Conservation (phyloP, 2,329 filamentous ascomycete species). For the Ophiocordyceps unilateralis region DNA sequence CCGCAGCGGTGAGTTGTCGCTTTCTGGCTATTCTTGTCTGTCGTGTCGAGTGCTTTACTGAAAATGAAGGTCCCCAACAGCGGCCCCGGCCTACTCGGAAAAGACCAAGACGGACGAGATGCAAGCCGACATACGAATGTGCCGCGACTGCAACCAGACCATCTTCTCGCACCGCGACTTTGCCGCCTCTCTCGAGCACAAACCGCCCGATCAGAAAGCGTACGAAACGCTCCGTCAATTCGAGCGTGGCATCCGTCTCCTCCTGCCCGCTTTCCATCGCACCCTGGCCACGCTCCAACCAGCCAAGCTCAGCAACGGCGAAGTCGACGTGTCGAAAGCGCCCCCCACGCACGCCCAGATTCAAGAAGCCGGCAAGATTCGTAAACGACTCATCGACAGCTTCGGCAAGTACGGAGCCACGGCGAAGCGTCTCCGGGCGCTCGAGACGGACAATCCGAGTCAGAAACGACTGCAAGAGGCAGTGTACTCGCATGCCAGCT, state of each 20-base stretch:
- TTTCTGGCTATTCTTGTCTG: no score
- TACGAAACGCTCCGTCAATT: conserved; percentile 78
- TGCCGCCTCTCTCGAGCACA: conserved; percentile 45
- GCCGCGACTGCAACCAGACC: conserved; percentile 61
- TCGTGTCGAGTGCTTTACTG: no score
- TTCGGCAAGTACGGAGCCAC: conserved; percentile 78
- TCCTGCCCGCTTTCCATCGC: conserved; percentile 73
- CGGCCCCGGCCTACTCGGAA: conserved; percentile 18
- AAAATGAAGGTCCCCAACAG: conserved; percentile 2
- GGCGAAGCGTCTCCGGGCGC: conserved; percentile 62
- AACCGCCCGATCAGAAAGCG: conserved; percentile 58
- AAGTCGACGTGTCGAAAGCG: conserved; percentile 21
- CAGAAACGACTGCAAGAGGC: conserved; percentile 64
- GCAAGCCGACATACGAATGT: conserved; percentile 75
- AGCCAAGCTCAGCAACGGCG: conserved; percentile 19
- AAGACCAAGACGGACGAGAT: conserved; percentile 31
- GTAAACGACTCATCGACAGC: conserved; percentile 76
- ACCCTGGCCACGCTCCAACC: conserved; percentile 54
- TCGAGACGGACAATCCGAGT: conserved; percentile 54
- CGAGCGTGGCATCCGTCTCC: conserved; percentile 65
- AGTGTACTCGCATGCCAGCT: conserved; percentile 65
- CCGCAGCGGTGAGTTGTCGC: conserved; percentile 29
- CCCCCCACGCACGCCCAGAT: conserved; percentile 48
- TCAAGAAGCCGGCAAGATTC: conserved; percentile 70
- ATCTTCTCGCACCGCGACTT: conserved; percentile 60